Evolutionary conservation across 208 protist genomes (phyloP).

Genomic region (Herpetomonas samuelpessoai): DNA sequence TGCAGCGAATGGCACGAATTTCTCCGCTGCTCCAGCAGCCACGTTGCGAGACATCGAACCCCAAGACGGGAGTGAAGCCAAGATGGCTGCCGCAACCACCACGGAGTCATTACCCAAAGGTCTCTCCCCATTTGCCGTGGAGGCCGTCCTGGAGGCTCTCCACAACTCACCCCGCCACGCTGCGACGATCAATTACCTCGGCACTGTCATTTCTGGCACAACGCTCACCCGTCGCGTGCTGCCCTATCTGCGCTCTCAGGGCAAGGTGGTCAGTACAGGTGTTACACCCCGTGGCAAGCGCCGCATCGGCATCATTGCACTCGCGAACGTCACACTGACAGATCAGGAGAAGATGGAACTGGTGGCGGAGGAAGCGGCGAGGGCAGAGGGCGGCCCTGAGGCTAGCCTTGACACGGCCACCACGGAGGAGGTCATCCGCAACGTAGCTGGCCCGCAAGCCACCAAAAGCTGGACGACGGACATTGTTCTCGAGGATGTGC

Average conservation of each 20-base stretch:
- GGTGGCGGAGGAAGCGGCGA: conserved; percentile 21
- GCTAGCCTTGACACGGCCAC: conserved; percentile 1
- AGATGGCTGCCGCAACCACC: neutral
- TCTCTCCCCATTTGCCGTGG: conserved; percentile 48
- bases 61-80: neutral
- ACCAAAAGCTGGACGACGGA: conserved; percentile 7
- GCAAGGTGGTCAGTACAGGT: conserved; percentile 50
- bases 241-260: conserved; percentile 43
- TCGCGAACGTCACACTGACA: conserved; percentile 21
- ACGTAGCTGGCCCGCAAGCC: neutral
- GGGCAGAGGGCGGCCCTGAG: conserved; percentile 20
- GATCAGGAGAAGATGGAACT: conserved; percentile 4
- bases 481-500: conserved; percentile 40
- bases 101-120: conserved; percentile 33
- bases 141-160: conserved; percentile 52
- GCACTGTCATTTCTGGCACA: conserved; percentile 29
- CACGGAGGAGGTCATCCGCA: neutral
- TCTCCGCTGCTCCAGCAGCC: too few species aligned
- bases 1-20: too few species aligned
- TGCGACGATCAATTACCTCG: conserved; percentile 38
- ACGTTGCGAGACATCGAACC: too few species aligned
- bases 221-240: conserved; percentile 51
- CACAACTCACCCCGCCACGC: conserved; percentile 45
- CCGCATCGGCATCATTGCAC: conserved; percentile 65
- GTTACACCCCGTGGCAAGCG: conserved; percentile 18